Evolutionary conservation across 257 asterid species (phyloP), one percentile per base, ranked within the genome.

Genomic region (Craterostigma plantagineum): DNA sequence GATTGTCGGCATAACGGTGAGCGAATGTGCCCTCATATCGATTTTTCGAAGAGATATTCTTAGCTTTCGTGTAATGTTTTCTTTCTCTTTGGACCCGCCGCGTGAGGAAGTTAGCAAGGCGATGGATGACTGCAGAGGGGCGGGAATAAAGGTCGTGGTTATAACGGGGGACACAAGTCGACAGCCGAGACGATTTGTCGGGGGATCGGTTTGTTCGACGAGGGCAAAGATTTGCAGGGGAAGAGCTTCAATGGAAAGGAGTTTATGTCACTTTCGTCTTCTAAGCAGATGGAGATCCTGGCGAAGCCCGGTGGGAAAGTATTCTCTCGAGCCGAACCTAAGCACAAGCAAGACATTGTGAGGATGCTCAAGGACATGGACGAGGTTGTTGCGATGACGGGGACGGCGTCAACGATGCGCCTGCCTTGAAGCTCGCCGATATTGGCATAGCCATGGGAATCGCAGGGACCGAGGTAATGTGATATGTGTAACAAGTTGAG

Each of bases 371-470:
- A 81, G 65, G 92, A 73, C 33, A 66, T 67, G 71, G 92, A 82
- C 3, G 94, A 81, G 62, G 51, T 86, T 34, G 96, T 86, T 61
- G 94, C 96, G 10, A 86, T 86, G 94, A 86, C 94, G 30, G 96
- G 96, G 96, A 86, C 56, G 96, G 96, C 11, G 92, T 86, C 33
- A 86, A 81, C 56, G 96, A 86, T 69, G 96, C 96, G 38, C 96
- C 96, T 35, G 94, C 96, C 2, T 54, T 86, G 10, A 86, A 81
- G 67, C 84, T 77, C 23, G 94, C 96, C 44, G 92, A 81, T 59
- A 75, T 86, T 54, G 96, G 96, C 34, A 81, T 85, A 38, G 91
- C 96, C 18, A 86, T 86, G 96, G 96, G 96, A 34, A 70, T 86
- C 33, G 55, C 94, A 14, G 94, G 94, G 39, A 78, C 94, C 18